Base-by-base conservation (phyloP, 2,329 filamentous ascomycete species). In the Hypoxylon sp. region DNA sequence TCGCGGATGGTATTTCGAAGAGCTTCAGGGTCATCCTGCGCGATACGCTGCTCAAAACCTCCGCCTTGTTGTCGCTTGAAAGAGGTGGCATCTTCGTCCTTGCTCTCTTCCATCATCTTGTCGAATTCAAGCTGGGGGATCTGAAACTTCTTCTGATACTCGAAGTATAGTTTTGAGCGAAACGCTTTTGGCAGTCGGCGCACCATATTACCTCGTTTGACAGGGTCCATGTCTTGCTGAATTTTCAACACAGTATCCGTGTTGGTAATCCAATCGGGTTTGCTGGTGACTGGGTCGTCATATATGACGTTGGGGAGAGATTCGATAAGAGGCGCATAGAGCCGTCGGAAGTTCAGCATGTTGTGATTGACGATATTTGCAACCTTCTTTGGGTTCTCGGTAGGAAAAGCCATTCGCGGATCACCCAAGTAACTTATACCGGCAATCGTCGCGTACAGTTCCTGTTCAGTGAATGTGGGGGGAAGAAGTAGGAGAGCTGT, bases 191-290 rank as follows among this genome's bases (percentile, higher is more conserved):
- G 96, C 10, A 99, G 84, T 11, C 96, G 91, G 4, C 96, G 90
- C 9, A 99, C 95, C 93, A 99, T 99, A 80, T 99, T 99, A 17
- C 93, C 93, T 63, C 96, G 90, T 75, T 92, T 94, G 63, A 93
- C 82, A 0, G 94, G 93, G 74, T 97, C 93, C 94, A 98, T 97
- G 75, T 98, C 94, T 80, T 99, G 96, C 45, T 86, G 85, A 19
- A 99, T 83, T 14, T 82, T 85, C 72, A 93, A 86, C 71, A 96
- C 89, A 25, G 88, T 84, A 11, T 85, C 80, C 0, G 86, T 81
- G 70, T 91, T 88, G 56, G 87, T 85, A 59, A 89, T 84, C 90
- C 91, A 93, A 70, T 87, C 84, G 10, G 81, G 79, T 36, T 86
- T 79, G 46, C 79, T 85, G 72, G 87, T 87, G 38, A 86, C 85